Base-by-base conservation (phyloP, 2,329 filamentous ascomycete species). In the Fusarium sp. region DNA sequence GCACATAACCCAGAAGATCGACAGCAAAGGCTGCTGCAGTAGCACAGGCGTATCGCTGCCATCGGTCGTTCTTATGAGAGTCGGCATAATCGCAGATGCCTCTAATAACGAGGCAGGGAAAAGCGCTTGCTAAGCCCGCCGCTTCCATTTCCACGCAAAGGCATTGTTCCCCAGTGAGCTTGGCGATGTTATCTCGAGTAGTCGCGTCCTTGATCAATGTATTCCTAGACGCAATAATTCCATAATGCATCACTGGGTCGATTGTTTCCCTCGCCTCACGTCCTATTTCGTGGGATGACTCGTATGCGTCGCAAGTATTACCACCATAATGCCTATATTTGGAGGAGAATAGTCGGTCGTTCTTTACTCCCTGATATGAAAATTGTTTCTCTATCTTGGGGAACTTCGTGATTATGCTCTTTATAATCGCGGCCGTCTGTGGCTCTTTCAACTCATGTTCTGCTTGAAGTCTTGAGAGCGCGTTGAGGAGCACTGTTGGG, bases 211-310 rank as follows among this genome's bases (percentile, higher is more conserved):
- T 56, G 9, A 58, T 39, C 3, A 55, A 15, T 5, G 3, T 48
- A 15, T 74, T 76, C 0, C 73, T 72, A 1, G 75, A 77, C 1
- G 72, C 73, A 1, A 77, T 72, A 0, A 62, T 58, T 0, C 75
- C 74, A 6, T 75, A 71, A 20, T 76, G 70, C 9, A 76, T 69
- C 2, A 49, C 17, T 0, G 67, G 65, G 6, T 72, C 56, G 0
- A 48, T 51, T 0, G 58, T 45, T 3, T 64, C 44, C 15, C 69
- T 52, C 3, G 18, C 11, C 1, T 48, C 18, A 0, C 69, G 68
- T 5, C 33, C 8, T 13, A 70, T 51, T 20, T 66, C 46, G 18
- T 40, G 6, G 5, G 54, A 58, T 14, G 26, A 11, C n/a, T 59
- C 53, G 34, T 64, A 72, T 1, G 39, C 7, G 10, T 34, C 42